phyloP scores from a whole-genome alignment of 805 yeast genomes.

The Saccharomycopsis javanensis region DNA sequence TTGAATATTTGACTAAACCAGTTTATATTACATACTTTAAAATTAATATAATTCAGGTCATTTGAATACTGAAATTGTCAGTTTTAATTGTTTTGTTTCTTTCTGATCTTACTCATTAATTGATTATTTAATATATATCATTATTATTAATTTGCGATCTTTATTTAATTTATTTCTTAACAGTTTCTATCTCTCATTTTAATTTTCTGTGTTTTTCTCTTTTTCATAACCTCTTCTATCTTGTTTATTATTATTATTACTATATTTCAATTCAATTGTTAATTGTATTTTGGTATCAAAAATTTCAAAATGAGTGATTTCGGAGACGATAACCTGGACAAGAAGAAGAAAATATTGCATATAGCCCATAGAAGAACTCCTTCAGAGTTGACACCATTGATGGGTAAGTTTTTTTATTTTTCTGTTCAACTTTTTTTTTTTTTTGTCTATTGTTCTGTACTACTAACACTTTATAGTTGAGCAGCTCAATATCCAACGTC shows the following conservation, averaged over 20 bases:
- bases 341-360: conserved; percentile 56
- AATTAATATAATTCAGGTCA: background rate
- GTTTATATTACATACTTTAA: background rate
- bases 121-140: background rate
- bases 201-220: background rate
- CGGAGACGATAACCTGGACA: conserved; percentile 18
- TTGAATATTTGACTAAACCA: background rate
- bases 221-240: too few relatives aligned
- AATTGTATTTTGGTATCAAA: background rate
- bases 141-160: background rate
- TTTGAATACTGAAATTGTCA: background rate
- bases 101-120: background rate
- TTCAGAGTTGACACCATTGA: conserved; percentile 83
- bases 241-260: too few relatives aligned
- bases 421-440: conserved; percentile 16
- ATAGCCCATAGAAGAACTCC: conserved; percentile 97
- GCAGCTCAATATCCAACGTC: conserved; percentile 44
- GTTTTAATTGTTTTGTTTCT: background rate
- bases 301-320: background rate
- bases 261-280: background rate
- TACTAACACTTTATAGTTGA: too few relatives aligned
- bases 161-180: background rate
- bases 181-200: background rate
- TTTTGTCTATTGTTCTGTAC: too few relatives aligned
- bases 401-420: conserved; percentile 40